Percentiles rank a stretch among this genome's conserved stretches.
phyloP scores from a whole-genome alignment of 1,139 yeast genomes.

The Saccharomyces hybrid region DNA sequence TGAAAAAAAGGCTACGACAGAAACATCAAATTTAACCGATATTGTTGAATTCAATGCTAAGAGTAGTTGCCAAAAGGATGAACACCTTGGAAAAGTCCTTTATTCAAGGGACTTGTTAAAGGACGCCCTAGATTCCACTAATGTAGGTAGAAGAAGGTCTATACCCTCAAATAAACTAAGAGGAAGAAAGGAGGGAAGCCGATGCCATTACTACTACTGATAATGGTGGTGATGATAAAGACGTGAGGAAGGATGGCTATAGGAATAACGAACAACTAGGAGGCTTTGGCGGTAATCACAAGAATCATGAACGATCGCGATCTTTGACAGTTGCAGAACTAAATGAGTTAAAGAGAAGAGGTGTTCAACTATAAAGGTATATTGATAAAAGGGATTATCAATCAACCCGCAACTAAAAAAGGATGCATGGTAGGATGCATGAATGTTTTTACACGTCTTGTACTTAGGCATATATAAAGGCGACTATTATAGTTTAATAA shows the following conservation, averaged over 20 bases:
- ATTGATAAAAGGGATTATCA: not conserved
- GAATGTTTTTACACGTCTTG: not conserved
- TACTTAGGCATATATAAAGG: not conserved
- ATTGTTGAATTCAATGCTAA: conserved; percentile 3
- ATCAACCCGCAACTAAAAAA: not conserved
- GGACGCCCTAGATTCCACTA: conserved; percentile 7
- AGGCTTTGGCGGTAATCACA: not conserved
- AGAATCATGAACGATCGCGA: not conserved
- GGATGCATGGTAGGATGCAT: not conserved
- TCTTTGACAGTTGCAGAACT: not conserved
- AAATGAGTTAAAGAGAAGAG: not conserved
- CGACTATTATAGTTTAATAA: no score
- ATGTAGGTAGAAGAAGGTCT: conserved; percentile 5
- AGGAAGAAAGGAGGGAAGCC: not conserved
- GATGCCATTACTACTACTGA: not conserved
- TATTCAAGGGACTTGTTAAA: conserved; percentile 12
- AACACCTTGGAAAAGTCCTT: not conserved
- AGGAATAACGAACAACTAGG: not conserved
- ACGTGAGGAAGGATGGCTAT: not conserved
- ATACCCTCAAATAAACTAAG: conserved; percentile 1
- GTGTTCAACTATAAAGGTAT: not conserved
- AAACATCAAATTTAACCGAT: conserved; percentile 10
- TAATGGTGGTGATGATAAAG: not conserved
- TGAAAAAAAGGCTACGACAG: conserved; percentile 10
- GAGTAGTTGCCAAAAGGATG: not conserved